These are phyloP conservation scores for Xylariomycetidae sp. DNA, from an alignment of 2,329 filamentous ascomycete genomes.

Conservation along the genomic window DNA sequence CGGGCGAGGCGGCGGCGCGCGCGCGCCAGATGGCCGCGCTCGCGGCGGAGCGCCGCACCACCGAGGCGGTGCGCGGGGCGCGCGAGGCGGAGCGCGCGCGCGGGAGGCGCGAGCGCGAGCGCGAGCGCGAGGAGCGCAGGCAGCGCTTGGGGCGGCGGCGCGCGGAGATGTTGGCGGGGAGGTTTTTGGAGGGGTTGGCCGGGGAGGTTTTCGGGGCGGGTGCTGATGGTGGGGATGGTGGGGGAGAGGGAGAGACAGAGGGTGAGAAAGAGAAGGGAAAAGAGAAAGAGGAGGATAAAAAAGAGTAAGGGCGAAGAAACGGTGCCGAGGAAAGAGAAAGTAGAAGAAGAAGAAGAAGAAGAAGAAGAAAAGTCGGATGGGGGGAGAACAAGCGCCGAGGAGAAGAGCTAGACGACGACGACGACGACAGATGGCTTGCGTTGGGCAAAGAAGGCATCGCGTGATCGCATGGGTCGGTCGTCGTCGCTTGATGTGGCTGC, in stretches of 20 bases:
- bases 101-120: constrained; percentile 47
- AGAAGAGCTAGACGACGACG: no score
- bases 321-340: neutral
- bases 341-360: neutral
- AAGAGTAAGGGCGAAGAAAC: neutral
- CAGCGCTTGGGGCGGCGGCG: constrained; percentile 53
- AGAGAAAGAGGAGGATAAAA: neutral
- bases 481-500: no score
- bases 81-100: constrained; percentile 60
- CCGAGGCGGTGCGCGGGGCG: constrained; percentile 58
- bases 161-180: constrained; percentile 30
- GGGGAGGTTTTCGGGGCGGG: constrained; percentile 19
- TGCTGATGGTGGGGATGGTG: neutral
- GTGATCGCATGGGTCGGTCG: no score
- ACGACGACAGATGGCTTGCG: no score
- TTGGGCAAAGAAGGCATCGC: no score
- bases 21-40: constrained; percentile 69
- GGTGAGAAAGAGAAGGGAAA: constrained; percentile 1
- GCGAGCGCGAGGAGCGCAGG: constrained; percentile 55
- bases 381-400: no score
- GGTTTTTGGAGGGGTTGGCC: constrained; percentile 30
- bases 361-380: no score
- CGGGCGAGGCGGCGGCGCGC: constrained; percentile 60
- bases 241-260: constrained; percentile 2
- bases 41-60: constrained; percentile 56